These are phyloP conservation scores for Candida dajiaensis DNA, from an alignment of 805 yeast genomes.

Conservation along the genomic window DNA sequence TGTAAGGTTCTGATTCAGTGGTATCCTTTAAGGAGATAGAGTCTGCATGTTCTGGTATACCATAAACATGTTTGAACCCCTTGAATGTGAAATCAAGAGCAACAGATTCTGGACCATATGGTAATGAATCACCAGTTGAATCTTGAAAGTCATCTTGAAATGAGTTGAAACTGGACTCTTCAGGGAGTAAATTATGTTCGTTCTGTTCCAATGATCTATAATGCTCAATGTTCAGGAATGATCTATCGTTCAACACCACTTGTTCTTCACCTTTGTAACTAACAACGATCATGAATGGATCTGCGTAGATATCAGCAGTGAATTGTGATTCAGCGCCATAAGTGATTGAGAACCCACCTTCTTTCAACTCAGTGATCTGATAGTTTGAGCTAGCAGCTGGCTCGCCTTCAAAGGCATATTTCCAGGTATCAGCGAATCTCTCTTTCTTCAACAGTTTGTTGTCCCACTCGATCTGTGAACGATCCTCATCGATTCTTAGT, in stretches of 20 bases:
- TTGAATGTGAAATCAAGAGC: constrained; percentile 69
- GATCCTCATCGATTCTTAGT: constrained; percentile 58
- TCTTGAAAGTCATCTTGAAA: constrained; percentile 72
- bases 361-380: constrained; percentile 17
- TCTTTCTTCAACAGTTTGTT: constrained; percentile 30
- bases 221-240: constrained; percentile 80
- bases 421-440: constrained; percentile 55
- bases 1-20: constrained; percentile 57
- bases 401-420: constrained; percentile 46
- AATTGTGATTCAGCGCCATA: constrained; percentile 39
- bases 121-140: constrained; percentile 55
- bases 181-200: constrained; percentile 38
- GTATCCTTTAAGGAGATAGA: constrained; percentile 72
- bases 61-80: constrained; percentile 64
- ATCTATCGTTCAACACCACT: constrained; percentile 60
- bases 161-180: constrained; percentile 60
- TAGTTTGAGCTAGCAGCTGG: constrained; percentile 15
- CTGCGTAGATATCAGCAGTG: constrained; percentile 35
- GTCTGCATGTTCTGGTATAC: constrained; percentile 97
- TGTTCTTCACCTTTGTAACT: constrained; percentile 39
- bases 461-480: constrained; percentile 22
- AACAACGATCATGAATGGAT: constrained; percentile 47
- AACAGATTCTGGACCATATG: constrained; percentile 86
- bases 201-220: constrained; percentile 45
- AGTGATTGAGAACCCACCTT: constrained; percentile 14